Evolutionary conservation across 2,329 filamentous ascomycete species (phyloP).

Genomic region (Alternaria angustiovoidea): DNA sequence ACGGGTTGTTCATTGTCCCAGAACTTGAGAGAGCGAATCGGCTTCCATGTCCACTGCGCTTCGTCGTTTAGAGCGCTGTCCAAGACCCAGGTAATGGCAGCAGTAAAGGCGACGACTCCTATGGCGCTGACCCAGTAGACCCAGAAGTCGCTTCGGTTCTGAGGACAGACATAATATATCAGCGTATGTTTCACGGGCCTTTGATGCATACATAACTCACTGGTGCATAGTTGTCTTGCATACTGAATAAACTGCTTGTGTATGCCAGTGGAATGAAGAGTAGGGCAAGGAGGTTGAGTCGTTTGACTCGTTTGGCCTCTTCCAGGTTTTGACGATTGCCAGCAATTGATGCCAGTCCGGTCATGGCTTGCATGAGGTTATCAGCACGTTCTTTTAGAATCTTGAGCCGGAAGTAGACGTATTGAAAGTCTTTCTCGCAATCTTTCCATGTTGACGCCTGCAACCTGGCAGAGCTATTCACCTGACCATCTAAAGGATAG

Average conservation of each 20-base stretch:
- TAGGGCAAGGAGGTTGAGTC: slow-evolving; percentile 43
- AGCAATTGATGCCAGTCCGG: slow-evolving; percentile 44
- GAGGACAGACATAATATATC: not conserved
- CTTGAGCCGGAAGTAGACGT: slow-evolving; percentile 44
- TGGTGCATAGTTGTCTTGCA: slow-evolving; percentile 44
- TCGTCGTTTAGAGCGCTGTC: slow-evolving; percentile 41
- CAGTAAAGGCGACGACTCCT: slow-evolving; percentile 33
- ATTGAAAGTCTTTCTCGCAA: slow-evolving; percentile 43
- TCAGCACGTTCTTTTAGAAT: slow-evolving; percentile 45
- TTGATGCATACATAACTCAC: not conserved
- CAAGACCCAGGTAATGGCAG: slow-evolving; percentile 34
- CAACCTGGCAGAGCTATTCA: not conserved
- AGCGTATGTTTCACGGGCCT: not conserved
- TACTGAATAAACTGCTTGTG: slow-evolving; percentile 44
- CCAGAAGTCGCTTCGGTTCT: slow-evolving; percentile 38
- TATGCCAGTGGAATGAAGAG: slow-evolving; percentile 48
- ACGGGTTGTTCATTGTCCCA: slow-evolving; percentile 16
- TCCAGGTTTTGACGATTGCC: slow-evolving; percentile 47
- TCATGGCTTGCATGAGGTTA: slow-evolving; percentile 47
- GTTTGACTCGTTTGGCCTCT: slow-evolving; percentile 47
- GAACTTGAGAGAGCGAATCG: slow-evolving; percentile 21
- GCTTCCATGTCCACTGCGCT: slow-evolving; percentile 35
- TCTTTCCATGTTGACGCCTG: slow-evolving; percentile 32
- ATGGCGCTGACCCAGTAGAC: slow-evolving; percentile 45
- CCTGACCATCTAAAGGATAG: slow-evolving; percentile 27